Evolutionary conservation across 192 early-diverging fungal genomes (phyloP).

Genomic region (Chytriomyces sp.): DNA sequence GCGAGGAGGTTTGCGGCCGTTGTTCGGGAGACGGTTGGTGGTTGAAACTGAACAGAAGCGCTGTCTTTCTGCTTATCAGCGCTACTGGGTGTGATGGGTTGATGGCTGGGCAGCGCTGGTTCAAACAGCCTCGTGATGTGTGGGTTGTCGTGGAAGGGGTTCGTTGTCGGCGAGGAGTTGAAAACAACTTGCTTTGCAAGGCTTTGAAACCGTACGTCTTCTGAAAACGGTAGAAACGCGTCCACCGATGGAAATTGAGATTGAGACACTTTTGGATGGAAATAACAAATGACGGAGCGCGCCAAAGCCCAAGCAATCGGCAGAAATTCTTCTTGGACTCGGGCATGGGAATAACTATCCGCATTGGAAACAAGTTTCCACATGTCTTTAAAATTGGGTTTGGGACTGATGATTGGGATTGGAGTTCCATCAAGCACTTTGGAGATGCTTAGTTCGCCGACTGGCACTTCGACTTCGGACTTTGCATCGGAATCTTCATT

Average conservation of each 20-base stretch:
- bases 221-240: no score
- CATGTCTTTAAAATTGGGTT: slow-evolving; percentile 14
- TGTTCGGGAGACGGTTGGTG: background rate
- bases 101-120: no score
- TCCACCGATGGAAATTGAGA: background rate
- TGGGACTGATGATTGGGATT: background rate
- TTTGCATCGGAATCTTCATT: background rate
- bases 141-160: no score
- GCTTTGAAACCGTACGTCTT: no score
- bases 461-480: slow-evolving; percentile 1
- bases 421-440: slow-evolving; percentile 5
- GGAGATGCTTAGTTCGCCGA: background rate
- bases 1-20: slow-evolving; percentile 5
- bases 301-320: slow-evolving; percentile 3
- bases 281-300: background rate
- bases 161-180: no score
- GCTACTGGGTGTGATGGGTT: background rate
- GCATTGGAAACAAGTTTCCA: slow-evolving; percentile 28
- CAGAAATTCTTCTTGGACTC: slow-evolving; percentile 14
- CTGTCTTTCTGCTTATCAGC: background rate
- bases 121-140: no score
- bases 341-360: background rate
- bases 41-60: background rate
- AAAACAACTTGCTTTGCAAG: no score
- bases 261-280: slow-evolving; percentile 17